These are phyloP conservation scores for Puccinia novopanici DNA, from an alignment of 1,284 basidiomycete genomes.

Conservation along the genomic window DNA sequence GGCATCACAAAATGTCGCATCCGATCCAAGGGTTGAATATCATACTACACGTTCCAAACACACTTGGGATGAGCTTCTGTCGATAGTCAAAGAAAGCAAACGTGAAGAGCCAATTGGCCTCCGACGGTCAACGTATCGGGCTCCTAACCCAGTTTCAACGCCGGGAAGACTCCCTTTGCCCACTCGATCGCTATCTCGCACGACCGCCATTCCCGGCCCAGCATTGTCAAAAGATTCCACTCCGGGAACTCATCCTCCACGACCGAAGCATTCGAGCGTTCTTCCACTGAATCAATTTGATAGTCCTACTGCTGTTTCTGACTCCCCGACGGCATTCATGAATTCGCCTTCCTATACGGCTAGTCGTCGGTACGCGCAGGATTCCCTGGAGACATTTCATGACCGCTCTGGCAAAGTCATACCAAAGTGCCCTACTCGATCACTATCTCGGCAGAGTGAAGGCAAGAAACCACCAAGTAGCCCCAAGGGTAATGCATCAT, in stretches of 20 bases:
- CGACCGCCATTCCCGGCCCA: not conserved
- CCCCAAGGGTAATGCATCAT: not conserved
- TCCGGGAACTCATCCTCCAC: not conserved
- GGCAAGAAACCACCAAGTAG: not conserved
- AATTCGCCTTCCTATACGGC: constrained; percentile 2
- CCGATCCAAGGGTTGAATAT: constrained; percentile 36
- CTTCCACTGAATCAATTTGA: constrained; percentile 5
- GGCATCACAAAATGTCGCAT: not conserved
- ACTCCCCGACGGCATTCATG: not conserved
- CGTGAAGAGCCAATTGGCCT: not conserved
- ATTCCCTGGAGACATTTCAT: constrained; percentile 11
- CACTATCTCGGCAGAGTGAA: constrained; percentile 29
- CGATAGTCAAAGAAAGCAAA: constrained; percentile 32
- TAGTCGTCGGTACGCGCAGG: not conserved
- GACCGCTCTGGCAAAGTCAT: not conserved
- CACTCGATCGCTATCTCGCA: constrained; percentile 3
- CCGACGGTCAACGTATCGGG: not conserved
- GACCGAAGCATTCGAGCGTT: constrained; percentile 4
- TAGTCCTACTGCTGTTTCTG: not conserved
- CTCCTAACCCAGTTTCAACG: not conserved
- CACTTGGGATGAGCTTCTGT: constrained; percentile 40
- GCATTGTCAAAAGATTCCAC: not conserved
- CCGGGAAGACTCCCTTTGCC: constrained; percentile 15
- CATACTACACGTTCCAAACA: constrained; percentile 23
- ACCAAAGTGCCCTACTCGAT: constrained; percentile 11